Percentiles rank a stretch among this genome's conserved stretches.
These are phyloP conservation scores for Colletotrichum karsti DNA, from an alignment of 2,329 filamentous ascomycete genomes.

Conservation along the genomic window DNA sequence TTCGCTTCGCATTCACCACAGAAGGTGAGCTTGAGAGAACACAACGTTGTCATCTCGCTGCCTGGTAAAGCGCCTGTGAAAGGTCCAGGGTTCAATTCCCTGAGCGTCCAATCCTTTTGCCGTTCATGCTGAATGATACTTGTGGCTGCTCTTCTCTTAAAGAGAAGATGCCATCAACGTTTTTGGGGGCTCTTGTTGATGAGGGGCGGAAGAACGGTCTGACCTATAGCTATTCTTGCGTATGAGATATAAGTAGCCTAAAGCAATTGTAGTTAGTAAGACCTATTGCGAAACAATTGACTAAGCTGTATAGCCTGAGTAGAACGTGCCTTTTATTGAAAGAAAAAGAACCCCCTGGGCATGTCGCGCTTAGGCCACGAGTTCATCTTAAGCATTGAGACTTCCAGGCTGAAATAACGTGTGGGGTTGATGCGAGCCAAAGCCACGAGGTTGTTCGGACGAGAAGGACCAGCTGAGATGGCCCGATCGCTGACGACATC, in stretches of 20 bases:
- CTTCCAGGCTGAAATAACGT: background rate
- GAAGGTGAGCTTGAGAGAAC: background rate
- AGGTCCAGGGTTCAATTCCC: slow-evolving; percentile 21
- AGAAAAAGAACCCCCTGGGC: no score
- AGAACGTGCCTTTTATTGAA: no score
- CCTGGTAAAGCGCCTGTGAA: no score
- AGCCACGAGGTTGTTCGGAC: background rate
- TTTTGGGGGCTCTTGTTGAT: no score
- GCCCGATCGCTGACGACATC: background rate
- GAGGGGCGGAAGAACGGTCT: no score
- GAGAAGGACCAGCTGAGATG: background rate
- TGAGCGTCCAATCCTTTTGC: background rate
- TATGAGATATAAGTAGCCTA: no score
- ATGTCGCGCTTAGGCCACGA: background rate
- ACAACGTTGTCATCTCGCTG: no score
- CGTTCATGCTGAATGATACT: background rate
- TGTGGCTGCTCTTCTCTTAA: background rate
- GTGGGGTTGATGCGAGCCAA: background rate
- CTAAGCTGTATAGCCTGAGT: no score
- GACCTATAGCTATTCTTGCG: no score
- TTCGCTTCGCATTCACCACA: slow-evolving; percentile 16
- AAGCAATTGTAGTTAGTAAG: no score
- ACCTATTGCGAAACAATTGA: no score
- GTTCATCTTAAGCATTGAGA: no score
- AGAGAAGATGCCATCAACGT: background rate